Base-by-base conservation (phyloP, 352 stramenopile genomes). In the Globisporangium middletonii region DNA sequence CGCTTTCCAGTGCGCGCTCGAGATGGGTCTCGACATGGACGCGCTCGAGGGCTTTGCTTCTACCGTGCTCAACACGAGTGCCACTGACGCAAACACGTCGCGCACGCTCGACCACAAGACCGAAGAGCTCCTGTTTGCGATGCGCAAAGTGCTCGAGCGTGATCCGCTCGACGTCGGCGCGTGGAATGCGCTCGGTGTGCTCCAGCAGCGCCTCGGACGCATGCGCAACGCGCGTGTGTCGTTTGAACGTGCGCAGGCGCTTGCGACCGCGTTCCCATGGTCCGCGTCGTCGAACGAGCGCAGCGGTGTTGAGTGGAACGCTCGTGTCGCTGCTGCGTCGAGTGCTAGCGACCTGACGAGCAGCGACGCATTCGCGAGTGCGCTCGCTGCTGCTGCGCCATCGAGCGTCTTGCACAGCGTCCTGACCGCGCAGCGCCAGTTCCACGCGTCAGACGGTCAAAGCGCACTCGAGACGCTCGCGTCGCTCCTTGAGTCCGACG, bases 61-160 rank as follows among this genome's bases (percentile, higher is more conserved):
- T n/a, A 5, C 33, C 5, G 19, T 23, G 33, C 27, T 55, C n/a
- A 72, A 77, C 26, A 52, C 64, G 28, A 45, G 84, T 11, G 42
- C 75, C 71, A 63, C 18, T 57, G 56, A 30, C 59, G 33, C 30
- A 62, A 47, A 37, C 33, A 73, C 33, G 38, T 30, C 11, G 28
- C 44, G 51, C 54, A 61, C 9, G 60, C 43, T 19, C 30, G 30
- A 35, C 30, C 30, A 72, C 55, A 56, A 55, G 2, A 63, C 66
- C 16, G 76, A 83, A n/a, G 57, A 75, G 48, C 47, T 79, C 9
- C 63, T 85, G 49, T 95, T 95, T 55, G 80, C 77, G n/a, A 73
- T 90, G 37, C 78, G 76, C 27, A 95, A 93, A 53, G 91, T 88
- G 53, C 41, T 89, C 46, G 85, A 95, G 52, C 80, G 85, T 11